Evolutionary conservation across 2,329 filamentous ascomycete species (phyloP).

Genomic region (Penicillium palitans): DNA sequence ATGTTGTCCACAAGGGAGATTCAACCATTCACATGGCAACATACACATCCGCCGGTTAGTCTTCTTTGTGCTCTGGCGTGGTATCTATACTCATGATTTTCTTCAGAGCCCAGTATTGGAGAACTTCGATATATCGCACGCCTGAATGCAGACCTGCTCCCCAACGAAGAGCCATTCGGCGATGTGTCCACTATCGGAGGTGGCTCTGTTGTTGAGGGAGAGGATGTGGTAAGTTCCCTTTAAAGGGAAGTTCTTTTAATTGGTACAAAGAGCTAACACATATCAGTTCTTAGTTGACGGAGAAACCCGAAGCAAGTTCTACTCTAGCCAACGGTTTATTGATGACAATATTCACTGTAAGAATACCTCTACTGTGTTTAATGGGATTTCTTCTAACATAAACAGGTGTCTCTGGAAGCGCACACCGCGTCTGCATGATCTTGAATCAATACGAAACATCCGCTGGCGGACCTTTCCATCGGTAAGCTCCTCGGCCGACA

Average conservation of each 20-base stretch:
- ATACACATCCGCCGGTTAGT: conserved; percentile 53
- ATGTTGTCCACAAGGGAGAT: conserved; percentile 62
- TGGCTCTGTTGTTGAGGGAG: conserved; percentile 58
- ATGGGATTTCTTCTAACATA: neutral
- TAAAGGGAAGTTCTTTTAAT: neutral
- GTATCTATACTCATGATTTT: conserved; percentile 1
- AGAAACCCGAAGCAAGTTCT: conserved; percentile 69
- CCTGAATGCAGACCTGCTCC: conserved; percentile 53
- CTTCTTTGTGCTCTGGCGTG: conserved; percentile 6
- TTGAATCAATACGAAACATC: conserved; percentile 59
- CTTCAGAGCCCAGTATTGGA: conserved; percentile 53
- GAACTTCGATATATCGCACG: conserved; percentile 67
- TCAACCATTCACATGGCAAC: conserved; percentile 63
- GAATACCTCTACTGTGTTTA: neutral
- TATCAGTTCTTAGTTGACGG: conserved; percentile 57
- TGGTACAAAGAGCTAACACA: neutral
- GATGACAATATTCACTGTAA: conserved; percentile 64
- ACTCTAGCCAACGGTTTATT: conserved; percentile 68
- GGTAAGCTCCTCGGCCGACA: conserved; percentile 32
- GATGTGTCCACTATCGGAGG: conserved; percentile 57
- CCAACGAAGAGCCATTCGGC: conserved; percentile 56
- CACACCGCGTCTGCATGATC: conserved; percentile 62
- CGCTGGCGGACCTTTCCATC: conserved; percentile 66
- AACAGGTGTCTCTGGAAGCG: conserved; percentile 35
- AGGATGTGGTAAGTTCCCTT: conserved; percentile 46